These are phyloP conservation scores for Fusarium sp. DNA, from an alignment of 2,329 filamentous ascomycete genomes.

Conservation along the genomic window DNA sequence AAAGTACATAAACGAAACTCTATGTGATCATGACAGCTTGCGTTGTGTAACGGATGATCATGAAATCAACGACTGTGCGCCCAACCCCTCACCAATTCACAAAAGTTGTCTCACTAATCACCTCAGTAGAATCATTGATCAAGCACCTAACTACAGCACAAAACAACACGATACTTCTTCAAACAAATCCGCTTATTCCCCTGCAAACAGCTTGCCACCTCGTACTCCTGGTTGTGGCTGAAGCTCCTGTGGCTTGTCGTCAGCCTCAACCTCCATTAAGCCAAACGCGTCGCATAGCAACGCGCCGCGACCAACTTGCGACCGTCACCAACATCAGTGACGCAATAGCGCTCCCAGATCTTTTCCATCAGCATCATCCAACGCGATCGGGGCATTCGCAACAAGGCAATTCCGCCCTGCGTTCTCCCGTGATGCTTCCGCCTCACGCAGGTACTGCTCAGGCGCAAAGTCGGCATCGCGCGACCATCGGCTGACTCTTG, in stretches of 20 bases:
- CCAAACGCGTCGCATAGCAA: constrained; percentile 36
- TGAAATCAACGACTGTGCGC: neutral
- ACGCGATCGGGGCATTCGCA: neutral
- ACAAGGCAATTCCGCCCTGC: constrained; percentile 12
- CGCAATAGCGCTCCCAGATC: constrained; percentile 32
- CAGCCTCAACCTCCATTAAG: constrained; percentile 24
- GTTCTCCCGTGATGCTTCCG: constrained; percentile 15
- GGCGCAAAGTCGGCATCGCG: neutral
- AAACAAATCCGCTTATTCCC: neutral
- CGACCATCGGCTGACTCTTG: constrained; percentile 9
- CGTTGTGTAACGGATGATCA: neutral
- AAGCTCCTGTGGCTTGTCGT: constrained; percentile 7
- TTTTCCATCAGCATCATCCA: neutral
- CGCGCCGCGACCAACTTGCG: constrained; percentile 39
- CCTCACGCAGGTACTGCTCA: constrained; percentile 26
- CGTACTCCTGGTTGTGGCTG: neutral
- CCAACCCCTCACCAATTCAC: neutral
- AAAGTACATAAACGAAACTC: neutral
- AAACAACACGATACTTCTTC: neutral
- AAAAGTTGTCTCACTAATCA: neutral
- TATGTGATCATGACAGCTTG: neutral
- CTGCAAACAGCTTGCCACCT: neutral
- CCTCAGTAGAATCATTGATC: neutral
- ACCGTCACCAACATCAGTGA: constrained; percentile 36
- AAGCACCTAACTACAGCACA: neutral